Evolutionary conservation across 352 stramenopile genomes (phyloP), one percentile per base, ranked within the genome.

Genomic region (Pythium chondricola): DNA sequence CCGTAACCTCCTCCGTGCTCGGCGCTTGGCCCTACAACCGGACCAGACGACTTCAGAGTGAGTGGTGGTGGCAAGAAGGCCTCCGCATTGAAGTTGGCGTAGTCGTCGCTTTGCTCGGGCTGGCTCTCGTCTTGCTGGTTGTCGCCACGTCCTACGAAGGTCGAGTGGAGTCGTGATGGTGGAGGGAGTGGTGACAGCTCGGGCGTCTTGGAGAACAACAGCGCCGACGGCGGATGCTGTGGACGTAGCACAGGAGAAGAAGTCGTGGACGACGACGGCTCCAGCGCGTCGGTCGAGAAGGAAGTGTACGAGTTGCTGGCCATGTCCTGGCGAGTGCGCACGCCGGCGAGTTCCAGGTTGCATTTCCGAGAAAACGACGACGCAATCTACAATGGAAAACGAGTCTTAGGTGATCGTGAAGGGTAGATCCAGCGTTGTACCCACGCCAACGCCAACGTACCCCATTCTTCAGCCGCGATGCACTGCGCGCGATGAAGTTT

Each of bases 281-380:
- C 69, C 17, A 88, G 60, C 13, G 71, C 74, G 40, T 88, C 76
- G 6, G 73, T 74, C 18, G 71, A 85, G 41, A 88, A 88, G 10
- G 69, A 65, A n/a, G 71, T 74, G 58, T 88, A 88, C 25, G 65
- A 69, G 45, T 79, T 68, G 43, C 61, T 74, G 32, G 65, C 70
- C 3, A 83, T 53, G 24, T 85, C 68, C n/a, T 67, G 49, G 36
- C 42, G 50, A 17, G 57, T 33, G 0, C 57, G 57, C 24, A 65
- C 50, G 25, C 31, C 46, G 1, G 52, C 58, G 10, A 66, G 58
- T 32, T 66, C 59, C 20, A 39, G 30, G 29, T 88, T 85, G 32
- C 77, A 88, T 9, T 52, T 66, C 4, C 43, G 52, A n/a, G 76
- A 61, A 13, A 91, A 60, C 20, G 61, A 40, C 0, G 76, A 91